phyloP scores from a whole-genome alignment of 1,139 yeast genomes.

The Saccharomyces hybrid region DNA sequence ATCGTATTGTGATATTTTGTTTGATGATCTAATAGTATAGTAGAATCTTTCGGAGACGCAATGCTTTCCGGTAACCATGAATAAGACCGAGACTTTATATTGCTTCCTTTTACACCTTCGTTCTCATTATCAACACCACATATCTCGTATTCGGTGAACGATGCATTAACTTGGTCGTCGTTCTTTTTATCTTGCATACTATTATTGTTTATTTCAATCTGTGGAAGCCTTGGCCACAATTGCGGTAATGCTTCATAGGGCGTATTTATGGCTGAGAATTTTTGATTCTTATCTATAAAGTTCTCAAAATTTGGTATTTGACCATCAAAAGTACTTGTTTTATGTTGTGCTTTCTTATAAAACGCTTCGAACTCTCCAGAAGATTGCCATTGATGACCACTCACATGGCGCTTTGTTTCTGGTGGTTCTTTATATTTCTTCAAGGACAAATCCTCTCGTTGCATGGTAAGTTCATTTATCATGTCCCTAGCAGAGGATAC shows the following conservation, averaged over 20 bases:
- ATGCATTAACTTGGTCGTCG: slow-evolving; percentile 1
- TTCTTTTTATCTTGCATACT: background rate
- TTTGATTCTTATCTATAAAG: slow-evolving; percentile 9
- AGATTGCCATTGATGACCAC: slow-evolving; percentile 36
- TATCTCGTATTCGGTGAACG: background rate
- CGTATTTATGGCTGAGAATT: slow-evolving; percentile 13
- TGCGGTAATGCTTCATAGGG: slow-evolving; percentile 23
- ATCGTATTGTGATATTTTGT: background rate
- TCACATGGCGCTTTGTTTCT: slow-evolving; percentile 7
- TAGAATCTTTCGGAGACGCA: slow-evolving; percentile 17
- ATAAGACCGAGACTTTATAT: background rate
- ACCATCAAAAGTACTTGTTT: slow-evolving; percentile 8
- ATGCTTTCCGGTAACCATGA: background rate
- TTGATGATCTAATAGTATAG: slow-evolving; percentile 1
- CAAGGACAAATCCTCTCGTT: slow-evolving; percentile 41
- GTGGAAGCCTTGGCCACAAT: slow-evolving; percentile 20
- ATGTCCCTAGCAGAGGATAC: slow-evolving; percentile 54
- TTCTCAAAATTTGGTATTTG: slow-evolving; percentile 12
- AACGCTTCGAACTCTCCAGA: slow-evolving; percentile 32
- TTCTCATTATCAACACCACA: slow-evolving; percentile 4
- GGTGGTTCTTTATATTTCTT: slow-evolving; percentile 26
- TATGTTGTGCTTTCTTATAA: slow-evolving; percentile 28
- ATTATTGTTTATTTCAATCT: background rate
- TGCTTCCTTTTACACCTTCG: background rate
- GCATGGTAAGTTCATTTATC: slow-evolving; percentile 51